Base-by-base conservation (phyloP, 345 rosid genomes). In the Salix arbutifolia region DNA sequence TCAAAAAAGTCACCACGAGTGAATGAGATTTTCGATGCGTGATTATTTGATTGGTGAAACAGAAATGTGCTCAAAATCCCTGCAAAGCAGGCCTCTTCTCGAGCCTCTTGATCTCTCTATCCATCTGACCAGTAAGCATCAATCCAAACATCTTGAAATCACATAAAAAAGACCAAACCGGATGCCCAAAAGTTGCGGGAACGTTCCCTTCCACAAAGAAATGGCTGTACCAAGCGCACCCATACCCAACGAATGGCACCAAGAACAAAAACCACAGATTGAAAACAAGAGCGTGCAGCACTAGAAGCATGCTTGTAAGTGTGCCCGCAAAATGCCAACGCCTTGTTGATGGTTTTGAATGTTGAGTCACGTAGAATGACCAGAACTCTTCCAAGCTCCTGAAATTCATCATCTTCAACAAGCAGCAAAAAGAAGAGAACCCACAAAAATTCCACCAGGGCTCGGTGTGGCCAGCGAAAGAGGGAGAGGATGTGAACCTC, bases 61-160 rank as follows among this genome's bases (percentile, higher is more conserved):
- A n/a, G 42, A 68, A 19, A 74, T 74, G 44, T 76, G 33, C 30
- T 21, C 5, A 94, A 67, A 87, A 88, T 71, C 80, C 81, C 76
- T 91, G 92, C 70, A 91, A 78, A 73, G 90, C 86, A 28, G 99
- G 99, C 67, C 97, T 86, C 88, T 95, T 93, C 28, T 97, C 99
- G 58, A 93, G 97, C 79, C 97, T 85, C 88, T 95, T 95, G 77
- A 93, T 90, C 88, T 95, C 99, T 76, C 84, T 91, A 75, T 95
- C 99, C 99, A 95, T 90, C 44, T 86, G 85, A 68, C 99, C 99
- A 14, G 94, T 91, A 38, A 93, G 88, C 99, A 93, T 95, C 83
- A 95, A 78, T 2, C 93, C 91, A 81, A 93, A 95, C 99, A 95
- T 95, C 90, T 90, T 91, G 77, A 71, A 88, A 87, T 93, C 97